Evolutionary conservation across 345 rosid species (phyloP).

Genomic region (Mercurialis annua): DNA sequence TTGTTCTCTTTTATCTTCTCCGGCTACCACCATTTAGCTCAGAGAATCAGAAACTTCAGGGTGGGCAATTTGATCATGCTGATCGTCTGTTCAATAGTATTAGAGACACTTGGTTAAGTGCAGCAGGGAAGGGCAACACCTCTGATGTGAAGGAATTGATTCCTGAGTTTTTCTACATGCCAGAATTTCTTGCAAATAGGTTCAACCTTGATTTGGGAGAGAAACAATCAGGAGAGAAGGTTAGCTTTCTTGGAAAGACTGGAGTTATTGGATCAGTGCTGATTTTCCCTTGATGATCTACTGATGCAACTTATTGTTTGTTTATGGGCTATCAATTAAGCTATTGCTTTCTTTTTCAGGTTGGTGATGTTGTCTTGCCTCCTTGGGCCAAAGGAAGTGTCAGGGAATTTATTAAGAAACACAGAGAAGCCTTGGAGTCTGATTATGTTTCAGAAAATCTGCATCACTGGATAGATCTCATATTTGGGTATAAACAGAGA

Average conservation of each 20-base stretch:
- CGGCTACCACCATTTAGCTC: constrained; percentile 96
- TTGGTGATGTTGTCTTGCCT: constrained; percentile 84
- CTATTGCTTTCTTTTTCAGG: constrained; percentile 41
- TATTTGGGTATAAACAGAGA: constrained; percentile 95
- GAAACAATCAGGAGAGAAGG: constrained; percentile 99
- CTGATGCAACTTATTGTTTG: neutral
- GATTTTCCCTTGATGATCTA: constrained; percentile 16
- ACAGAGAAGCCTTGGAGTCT: constrained; percentile 93
- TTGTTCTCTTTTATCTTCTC: constrained; percentile 94
- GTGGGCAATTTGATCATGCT: constrained; percentile 99
- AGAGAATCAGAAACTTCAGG: constrained; percentile 99
- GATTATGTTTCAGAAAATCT: constrained; percentile 93
- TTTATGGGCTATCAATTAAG: neutral
- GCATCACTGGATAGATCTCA: constrained; percentile 99
- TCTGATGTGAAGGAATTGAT: constrained; percentile 98
- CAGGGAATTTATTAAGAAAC: constrained; percentile 87
- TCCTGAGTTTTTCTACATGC: constrained; percentile 99
- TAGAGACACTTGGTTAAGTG: constrained; percentile 97
- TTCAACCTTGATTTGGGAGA: constrained; percentile 91
- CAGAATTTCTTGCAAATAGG: constrained; percentile 84
- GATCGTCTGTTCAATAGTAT: constrained; percentile 95
- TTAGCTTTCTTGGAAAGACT: constrained; percentile 31
- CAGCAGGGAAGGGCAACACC: constrained; percentile 96
- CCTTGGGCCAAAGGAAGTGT: constrained; percentile 97
- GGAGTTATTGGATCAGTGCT: constrained; percentile 2